phyloP scores from a whole-genome alignment of 2,329 filamentous ascomycete species.

The Xylaria sp. region DNA sequence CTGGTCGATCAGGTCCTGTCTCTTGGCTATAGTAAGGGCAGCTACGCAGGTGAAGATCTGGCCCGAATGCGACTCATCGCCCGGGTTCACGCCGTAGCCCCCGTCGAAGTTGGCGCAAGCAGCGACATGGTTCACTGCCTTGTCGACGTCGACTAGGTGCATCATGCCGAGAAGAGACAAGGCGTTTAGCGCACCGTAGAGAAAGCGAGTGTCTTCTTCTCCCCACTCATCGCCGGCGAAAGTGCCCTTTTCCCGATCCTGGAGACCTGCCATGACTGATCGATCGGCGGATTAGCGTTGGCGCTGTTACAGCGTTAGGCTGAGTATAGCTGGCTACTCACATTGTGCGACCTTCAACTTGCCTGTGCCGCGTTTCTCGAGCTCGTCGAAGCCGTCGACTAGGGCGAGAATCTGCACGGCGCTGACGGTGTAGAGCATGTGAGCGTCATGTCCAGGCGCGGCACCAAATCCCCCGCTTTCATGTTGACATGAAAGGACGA shows the following conservation, averaged over 20 bases:
- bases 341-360: conserved; percentile 81
- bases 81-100: conserved; percentile 88
- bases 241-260: conserved; percentile 83
- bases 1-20: conserved; percentile 82
- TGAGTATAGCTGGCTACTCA: conserved; percentile 59
- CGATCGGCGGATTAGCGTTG: conserved; percentile 40
- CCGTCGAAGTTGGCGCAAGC: conserved; percentile 94
- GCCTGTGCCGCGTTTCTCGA: conserved; percentile 77
- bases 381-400: conserved; percentile 83
- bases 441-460: conserved; percentile 92
- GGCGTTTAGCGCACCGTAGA: conserved; percentile 90
- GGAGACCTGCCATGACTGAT: conserved; percentile 80
- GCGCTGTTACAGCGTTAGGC: conserved; percentile 36
- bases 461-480: conserved; percentile 92
- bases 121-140: conserved; percentile 81
- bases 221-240: conserved; percentile 98
- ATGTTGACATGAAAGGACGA: conserved; percentile 94
- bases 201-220: conserved; percentile 92
- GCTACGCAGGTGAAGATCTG: conserved; percentile 96
- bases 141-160: conserved; percentile 78
- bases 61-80: conserved; percentile 92
- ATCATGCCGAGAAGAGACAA: conserved; percentile 84
- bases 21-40: conserved; percentile 83
- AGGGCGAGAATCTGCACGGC: conserved; percentile 93
- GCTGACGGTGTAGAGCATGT: conserved; percentile 96